These are phyloP conservation scores for Cephalotrichum gorgonifer DNA, from an alignment of 2,329 filamentous ascomycete species.

Conservation along the genomic window DNA sequence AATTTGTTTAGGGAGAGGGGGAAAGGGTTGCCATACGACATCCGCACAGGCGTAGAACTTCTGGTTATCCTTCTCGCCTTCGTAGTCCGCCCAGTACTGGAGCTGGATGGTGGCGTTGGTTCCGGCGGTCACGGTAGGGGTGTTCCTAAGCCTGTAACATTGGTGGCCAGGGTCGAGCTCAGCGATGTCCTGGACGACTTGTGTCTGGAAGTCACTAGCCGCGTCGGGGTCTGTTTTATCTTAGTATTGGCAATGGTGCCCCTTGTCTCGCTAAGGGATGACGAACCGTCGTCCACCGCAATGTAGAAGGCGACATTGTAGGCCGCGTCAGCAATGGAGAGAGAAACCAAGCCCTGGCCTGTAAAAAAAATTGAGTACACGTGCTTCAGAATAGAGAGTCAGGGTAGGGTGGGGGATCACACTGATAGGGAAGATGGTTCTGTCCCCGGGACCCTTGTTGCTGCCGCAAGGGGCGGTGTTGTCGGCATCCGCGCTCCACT, in stretches of 20 bases:
- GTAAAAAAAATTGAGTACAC: neutral
- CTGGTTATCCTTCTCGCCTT: slow-evolving; percentile 16
- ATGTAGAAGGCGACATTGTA: slow-evolving; percentile 21
- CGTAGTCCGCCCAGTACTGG: slow-evolving; percentile 24
- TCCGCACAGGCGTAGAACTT: slow-evolving; percentile 29
- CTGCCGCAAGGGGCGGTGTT: slow-evolving; percentile 44
- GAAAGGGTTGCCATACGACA: slow-evolving; percentile 12
- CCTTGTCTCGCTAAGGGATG: neutral
- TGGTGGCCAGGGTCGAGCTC: slow-evolving; percentile 27
- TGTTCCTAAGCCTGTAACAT: slow-evolving; percentile 21
- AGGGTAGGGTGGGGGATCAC: slow-evolving; percentile 8
- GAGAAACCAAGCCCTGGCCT: slow-evolving; percentile 1
- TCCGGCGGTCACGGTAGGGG: slow-evolving; percentile 17
- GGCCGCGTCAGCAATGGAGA: slow-evolving; percentile 2
- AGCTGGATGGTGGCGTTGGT: slow-evolving; percentile 30
- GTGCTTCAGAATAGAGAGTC: neutral
- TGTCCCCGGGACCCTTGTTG: slow-evolving; percentile 26
- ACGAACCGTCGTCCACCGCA: slow-evolving; percentile 35
- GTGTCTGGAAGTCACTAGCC: slow-evolving; percentile 20
- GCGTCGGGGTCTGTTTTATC: slow-evolving; percentile 16
- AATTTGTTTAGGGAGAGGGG: neutral
- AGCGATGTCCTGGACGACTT: slow-evolving; percentile 16
- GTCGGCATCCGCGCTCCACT: slow-evolving; percentile 37
- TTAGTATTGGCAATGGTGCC: neutral
- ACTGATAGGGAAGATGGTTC: slow-evolving; percentile 42